Conservation (phyloP, 305 asterid genomes). For the Ilex paraguariensis region DNA sequence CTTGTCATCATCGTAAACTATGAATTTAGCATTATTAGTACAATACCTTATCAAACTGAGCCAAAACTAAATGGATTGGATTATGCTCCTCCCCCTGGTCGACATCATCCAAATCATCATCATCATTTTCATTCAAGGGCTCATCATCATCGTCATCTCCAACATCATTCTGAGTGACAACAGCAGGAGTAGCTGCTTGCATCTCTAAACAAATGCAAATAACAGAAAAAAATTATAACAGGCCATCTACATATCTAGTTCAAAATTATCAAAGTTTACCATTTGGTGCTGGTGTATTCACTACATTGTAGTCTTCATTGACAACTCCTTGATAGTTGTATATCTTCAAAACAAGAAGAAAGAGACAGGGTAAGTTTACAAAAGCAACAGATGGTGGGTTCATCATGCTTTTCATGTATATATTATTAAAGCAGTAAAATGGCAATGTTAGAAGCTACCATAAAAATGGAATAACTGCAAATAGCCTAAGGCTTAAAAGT, state of each 20-base stretch:
- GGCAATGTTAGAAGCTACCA: too few species aligned
- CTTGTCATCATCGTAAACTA: not conserved
- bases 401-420: too few species aligned
- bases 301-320: conserved; percentile 1
- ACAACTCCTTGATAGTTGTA: conserved; percentile 3
- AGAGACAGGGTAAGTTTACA: not conserved
- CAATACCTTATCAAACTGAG: conserved; percentile 88
- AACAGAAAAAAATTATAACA: not conserved
- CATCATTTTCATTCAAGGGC: conserved; percentile 91
- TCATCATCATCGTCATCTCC: conserved; percentile 71
- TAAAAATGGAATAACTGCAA: too few species aligned
- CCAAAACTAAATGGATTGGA: conserved; percentile 81
- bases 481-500: too few species aligned
- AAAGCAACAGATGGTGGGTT: too few species aligned
- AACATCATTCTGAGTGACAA: conserved; percentile 50
- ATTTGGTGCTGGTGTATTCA: not conserved
- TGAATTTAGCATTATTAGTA: too few species aligned
- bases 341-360: not conserved
- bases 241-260: not conserved
- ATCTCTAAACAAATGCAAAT: conserved; percentile 31
- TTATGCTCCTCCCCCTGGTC: conserved; percentile 82
- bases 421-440: too few species aligned
- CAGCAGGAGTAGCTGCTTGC: conserved; percentile 93
- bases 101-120: conserved; percentile 82
- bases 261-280: not conserved